Evolutionary conservation across 2,329 filamentous ascomycete genomes (phyloP), one percentile per base, ranked within the genome.

Genomic region (Aureobasidium lini): DNA sequence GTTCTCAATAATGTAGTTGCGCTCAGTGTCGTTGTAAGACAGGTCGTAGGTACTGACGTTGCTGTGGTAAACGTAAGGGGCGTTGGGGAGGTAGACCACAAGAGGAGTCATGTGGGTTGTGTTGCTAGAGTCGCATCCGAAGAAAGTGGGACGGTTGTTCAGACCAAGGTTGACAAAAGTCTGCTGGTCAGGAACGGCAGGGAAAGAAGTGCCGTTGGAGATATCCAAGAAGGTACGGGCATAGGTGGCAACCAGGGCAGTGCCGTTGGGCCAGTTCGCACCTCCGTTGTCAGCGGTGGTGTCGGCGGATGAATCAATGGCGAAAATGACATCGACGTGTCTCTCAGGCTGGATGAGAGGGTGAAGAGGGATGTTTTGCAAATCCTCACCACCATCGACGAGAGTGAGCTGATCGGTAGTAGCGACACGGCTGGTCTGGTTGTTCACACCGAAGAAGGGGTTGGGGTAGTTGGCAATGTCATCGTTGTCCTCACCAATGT

Each of bases 1-100:
- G 74, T 99, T 97, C 65, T 83, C 73, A 68, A 99, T 90, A 69
- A 96, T 89, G 63, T 81, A 81, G 70, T 96, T 84, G 63, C 93
- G 88, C 74, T 90, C 74, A 1, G 70, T 73, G 66, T 83, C 74
- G 37, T 81, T 78, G 79, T 92, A 90, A 42, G 74, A 73, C 39
- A 84, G 77, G 62, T 84, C 79, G 71, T 88, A 93, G 50, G 93
- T 96, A 2, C 87, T 88, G 6, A 87, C 81, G 76, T 97, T 97
- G 72, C 86, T 88, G 64, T 80, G 75, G 69, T 82, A 83, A 48
- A 86, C 49, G 31, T 65, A 63, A 1, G 91, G 92, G 23, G 86
- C 80, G 70, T 94, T 95, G 60, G 94, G 90, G 47, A 97, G 72
- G 76, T 99, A 99, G 64, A 96, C 89, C 63, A 96, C 77, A 1